Evolutionary conservation across 179 eudicot genomes (phyloP).

Genomic region (Silene noctiflora): DNA sequence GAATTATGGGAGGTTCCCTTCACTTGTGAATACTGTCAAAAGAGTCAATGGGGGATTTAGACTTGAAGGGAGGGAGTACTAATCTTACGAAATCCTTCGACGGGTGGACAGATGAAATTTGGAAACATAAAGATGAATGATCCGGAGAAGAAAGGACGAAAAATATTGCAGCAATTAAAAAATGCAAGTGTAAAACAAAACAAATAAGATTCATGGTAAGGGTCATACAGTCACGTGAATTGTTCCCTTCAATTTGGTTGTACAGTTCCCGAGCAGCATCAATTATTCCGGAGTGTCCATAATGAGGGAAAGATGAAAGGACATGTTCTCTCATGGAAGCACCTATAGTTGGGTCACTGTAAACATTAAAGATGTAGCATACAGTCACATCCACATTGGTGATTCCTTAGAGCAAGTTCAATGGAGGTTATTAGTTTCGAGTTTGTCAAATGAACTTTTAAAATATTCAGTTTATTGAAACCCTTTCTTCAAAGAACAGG

Average conservation of each 20-base stretch:
- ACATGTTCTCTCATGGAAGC: conserved; percentile 36
- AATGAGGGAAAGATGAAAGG: conserved; percentile 52
- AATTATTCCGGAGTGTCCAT: conserved; percentile 73
- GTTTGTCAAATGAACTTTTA: too few relatives aligned
- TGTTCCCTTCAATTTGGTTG: conserved; percentile 60
- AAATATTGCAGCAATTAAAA: background rate
- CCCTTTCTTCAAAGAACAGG: too few relatives aligned
- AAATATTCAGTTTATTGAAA: too few relatives aligned
- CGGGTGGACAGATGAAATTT: too few relatives aligned
- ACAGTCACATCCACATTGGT: conserved; percentile 6
- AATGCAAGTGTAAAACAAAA: background rate
- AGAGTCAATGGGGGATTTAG: too few relatives aligned
- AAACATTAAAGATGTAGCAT: conserved; percentile 12
- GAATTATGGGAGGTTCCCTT: too few relatives aligned
- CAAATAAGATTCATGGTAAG: background rate
- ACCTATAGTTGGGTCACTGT: conserved; percentile 40
- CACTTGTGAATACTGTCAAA: too few relatives aligned
- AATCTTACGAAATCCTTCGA: too few relatives aligned
- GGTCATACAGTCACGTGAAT: conserved; percentile 21
- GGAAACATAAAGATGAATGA: background rate
- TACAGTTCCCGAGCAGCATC: conserved; percentile 77
- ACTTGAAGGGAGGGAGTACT: too few relatives aligned
- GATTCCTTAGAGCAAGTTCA: background rate
- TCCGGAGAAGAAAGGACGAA: background rate
- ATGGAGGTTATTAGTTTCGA: too few relatives aligned